Percentiles rank a stretch among this genome's conserved stretches.
These are phyloP conservation scores for Lojkania enalia DNA, from an alignment of 2,329 filamentous ascomycete genomes.

Conservation along the genomic window DNA sequence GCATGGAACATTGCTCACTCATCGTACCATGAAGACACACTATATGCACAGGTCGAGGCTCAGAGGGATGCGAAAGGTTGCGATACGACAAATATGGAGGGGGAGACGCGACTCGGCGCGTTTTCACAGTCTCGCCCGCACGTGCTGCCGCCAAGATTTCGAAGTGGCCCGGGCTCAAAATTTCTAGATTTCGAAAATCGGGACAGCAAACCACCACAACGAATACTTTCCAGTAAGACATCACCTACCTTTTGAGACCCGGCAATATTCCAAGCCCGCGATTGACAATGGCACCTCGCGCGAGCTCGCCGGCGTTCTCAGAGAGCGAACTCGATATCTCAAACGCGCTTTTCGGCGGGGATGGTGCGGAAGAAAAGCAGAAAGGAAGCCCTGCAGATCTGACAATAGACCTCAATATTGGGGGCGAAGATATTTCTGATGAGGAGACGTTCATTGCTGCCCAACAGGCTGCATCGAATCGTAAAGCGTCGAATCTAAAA, in stretches of 20 bases:
- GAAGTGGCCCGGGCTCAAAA: slow-evolving; percentile 25
- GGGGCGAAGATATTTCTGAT: slow-evolving; percentile 60
- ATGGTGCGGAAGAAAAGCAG: slow-evolving; percentile 47
- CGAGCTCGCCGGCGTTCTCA: slow-evolving; percentile 78
- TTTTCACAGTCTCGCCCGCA: slow-evolving; percentile 9
- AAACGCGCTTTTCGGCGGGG: slow-evolving; percentile 70
- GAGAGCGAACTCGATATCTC: slow-evolving; percentile 93
- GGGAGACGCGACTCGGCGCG: slow-evolving; percentile 38
- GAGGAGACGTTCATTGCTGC: slow-evolving; percentile 92
- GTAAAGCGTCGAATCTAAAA: slow-evolving; percentile 80
- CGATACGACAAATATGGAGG: slow-evolving; percentile 20
- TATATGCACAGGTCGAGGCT: no score
- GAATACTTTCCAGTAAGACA: not conserved
- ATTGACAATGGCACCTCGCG: slow-evolving; percentile 69
- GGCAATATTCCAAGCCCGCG: slow-evolving; percentile 1
- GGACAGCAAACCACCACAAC: not conserved
- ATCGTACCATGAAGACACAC: no score
- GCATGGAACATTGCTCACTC: not conserved
- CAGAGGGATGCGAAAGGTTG: no score
- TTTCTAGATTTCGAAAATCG: slow-evolving; percentile 17
- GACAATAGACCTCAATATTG: slow-evolving; percentile 43
- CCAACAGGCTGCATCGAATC: slow-evolving; percentile 82
- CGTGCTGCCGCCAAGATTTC: slow-evolving; percentile 34
- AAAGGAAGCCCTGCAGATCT: slow-evolving; percentile 46
- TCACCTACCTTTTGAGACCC: not conserved